Evolutionary conservation across 139 green algal species (phyloP).

Genomic region (Micromonas pusilla): DNA sequence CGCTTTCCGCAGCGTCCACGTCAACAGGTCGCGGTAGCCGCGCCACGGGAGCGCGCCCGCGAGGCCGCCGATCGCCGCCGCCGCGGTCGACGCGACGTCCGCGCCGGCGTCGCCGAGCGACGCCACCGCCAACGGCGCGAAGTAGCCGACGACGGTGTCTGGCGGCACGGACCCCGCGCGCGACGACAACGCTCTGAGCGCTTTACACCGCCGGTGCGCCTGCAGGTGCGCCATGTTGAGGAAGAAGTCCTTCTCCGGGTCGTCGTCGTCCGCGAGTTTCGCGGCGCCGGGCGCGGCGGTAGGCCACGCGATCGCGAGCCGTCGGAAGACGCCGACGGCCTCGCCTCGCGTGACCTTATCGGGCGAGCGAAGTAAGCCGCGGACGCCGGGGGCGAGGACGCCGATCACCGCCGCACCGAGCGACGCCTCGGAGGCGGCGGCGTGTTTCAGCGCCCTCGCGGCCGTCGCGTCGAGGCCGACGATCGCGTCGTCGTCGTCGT

Average conservation of each 20-base stretch:
- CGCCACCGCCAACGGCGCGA: constrained; percentile 52
- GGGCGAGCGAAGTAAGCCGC: constrained; percentile 40
- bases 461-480: constrained; percentile 42
- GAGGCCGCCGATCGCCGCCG: constrained; percentile 43
- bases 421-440: constrained; percentile 68
- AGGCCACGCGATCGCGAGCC: background rate
- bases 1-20: constrained; percentile 44
- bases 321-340: background rate
- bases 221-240: constrained; percentile 75
- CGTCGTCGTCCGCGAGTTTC: constrained; percentile 32
- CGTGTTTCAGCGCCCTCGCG: constrained; percentile 40
- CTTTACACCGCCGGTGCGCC: constrained; percentile 57
- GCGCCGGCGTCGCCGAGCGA: constrained; percentile 53
- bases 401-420: constrained; percentile 54
- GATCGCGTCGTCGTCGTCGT: constrained; percentile 28
- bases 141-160: background rate
- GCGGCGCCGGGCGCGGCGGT: no score
- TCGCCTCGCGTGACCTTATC: background rate
- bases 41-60: constrained; percentile 55
- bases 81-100: constrained; percentile 30
- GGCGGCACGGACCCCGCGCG: background rate
- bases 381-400: constrained; percentile 43
- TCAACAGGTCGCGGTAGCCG: constrained; percentile 67
- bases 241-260: constrained; percentile 66
- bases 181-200: constrained; percentile 32